Percentiles rank a stretch among this genome's conserved stretches.
Evolutionary conservation across 2,329 filamentous ascomycete species (phyloP).

Genomic region (Xylaria sp.): DNA sequence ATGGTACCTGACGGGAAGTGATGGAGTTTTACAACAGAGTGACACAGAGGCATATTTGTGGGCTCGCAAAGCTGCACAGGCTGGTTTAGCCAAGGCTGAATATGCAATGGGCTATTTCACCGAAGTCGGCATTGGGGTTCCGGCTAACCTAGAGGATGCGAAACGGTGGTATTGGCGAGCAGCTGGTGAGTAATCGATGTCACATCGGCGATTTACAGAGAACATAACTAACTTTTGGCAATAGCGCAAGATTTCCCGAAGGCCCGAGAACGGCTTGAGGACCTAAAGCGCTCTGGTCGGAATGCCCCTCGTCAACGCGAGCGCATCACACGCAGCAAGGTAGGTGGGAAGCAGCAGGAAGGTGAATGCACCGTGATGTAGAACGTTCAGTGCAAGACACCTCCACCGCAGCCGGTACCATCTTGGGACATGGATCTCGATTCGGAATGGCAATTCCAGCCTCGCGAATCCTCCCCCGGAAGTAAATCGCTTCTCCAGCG

Average conservation of each 20-base stretch:
- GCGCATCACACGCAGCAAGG: conserved; percentile 79
- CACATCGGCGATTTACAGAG: neutral
- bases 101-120: conserved; percentile 99
- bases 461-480: neutral
- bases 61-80: conserved; percentile 90
- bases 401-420: neutral
- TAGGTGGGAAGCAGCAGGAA: conserved; percentile 78
- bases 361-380: conserved; percentile 89
- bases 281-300: conserved; percentile 81
- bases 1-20: conserved; percentile 94
- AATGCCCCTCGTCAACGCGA: conserved; percentile 76
- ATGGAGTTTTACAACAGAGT: conserved; percentile 86
- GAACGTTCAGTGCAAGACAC: conserved; percentile 28
- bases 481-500: conserved; percentile 17
- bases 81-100: conserved; percentile 89
- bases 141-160: conserved; percentile 88
- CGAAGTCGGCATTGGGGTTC: conserved; percentile 89
- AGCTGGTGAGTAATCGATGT: conserved; percentile 72
- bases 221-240: conserved; percentile 37
- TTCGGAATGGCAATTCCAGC: conserved; percentile 18
- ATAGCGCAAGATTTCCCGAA: conserved; percentile 93
- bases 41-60: conserved; percentile 97
- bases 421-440: conserved; percentile 22
- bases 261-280: conserved; percentile 88
- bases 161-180: conserved; percentile 98